Conservation (phyloP, 2,329 filamentous ascomycete genomes). For the Bipolaris zeicola region DNA sequence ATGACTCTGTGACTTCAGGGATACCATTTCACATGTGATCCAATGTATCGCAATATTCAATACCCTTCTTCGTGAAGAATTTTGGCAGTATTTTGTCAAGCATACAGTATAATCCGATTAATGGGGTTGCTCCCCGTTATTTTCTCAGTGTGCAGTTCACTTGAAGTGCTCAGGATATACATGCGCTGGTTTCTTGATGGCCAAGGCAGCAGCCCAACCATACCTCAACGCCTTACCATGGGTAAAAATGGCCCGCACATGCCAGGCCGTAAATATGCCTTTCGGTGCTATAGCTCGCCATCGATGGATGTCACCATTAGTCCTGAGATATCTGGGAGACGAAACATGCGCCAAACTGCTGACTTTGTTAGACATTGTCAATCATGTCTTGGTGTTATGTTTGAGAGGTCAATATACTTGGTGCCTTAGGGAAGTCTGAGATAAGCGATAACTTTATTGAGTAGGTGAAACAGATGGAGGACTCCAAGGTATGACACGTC, state of each 20-base stretch:
- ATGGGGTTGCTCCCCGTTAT: conserved; percentile 18
- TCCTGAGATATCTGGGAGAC: background rate
- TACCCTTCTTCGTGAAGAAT: conserved; percentile 25
- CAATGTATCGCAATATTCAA: conserved; percentile 35
- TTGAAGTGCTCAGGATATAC: conserved; percentile 33
- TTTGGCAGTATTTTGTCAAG: conserved; percentile 40
- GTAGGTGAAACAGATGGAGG: too few relatives aligned
- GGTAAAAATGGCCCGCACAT: conserved; percentile 1
- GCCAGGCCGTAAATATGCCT: too few relatives aligned
- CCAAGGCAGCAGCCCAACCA: conserved; percentile 43
- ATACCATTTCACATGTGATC: conserved; percentile 44
- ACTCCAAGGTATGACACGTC: too few relatives aligned
- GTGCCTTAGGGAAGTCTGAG: too few relatives aligned
- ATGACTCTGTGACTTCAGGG: conserved; percentile 32
- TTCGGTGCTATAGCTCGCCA: background rate
- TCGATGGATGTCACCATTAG: background rate
- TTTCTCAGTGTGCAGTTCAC: conserved; percentile 41
- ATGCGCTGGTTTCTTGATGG: conserved; percentile 11
- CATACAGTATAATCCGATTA: conserved; percentile 39
- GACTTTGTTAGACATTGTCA: too few relatives aligned
- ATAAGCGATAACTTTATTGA: too few relatives aligned
- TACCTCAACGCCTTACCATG: conserved; percentile 13
- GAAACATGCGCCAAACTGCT: background rate
- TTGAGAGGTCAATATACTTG: too few relatives aligned
- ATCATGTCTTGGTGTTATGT: too few relatives aligned